These are phyloP conservation scores for Apiospora arundinis DNA, from an alignment of 2,329 filamentous ascomycete species.

Conservation along the genomic window DNA sequence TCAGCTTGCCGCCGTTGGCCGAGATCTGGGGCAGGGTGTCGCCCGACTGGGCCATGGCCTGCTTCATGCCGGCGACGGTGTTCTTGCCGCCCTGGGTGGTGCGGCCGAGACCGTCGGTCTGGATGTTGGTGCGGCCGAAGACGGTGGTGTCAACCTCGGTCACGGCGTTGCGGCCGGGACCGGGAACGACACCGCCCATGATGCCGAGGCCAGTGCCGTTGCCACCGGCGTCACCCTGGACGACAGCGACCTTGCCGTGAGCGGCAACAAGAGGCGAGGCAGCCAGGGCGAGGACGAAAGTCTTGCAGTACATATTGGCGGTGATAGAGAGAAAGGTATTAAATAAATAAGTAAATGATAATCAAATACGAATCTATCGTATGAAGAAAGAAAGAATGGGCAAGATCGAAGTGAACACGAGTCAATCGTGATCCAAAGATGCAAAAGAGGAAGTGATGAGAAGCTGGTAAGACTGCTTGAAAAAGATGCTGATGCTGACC, in stretches of 20 bases:
- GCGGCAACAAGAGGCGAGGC: constrained; percentile 38
- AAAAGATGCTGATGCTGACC: constrained; percentile 18
- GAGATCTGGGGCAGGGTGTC: constrained; percentile 48
- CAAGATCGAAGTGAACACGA: constrained; percentile 10
- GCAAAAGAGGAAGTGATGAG: constrained; percentile 2
- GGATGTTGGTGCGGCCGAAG: constrained; percentile 44
- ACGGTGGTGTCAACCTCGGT: constrained; percentile 54
- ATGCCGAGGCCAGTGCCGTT: constrained; percentile 48
- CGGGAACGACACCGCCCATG: constrained; percentile 47
- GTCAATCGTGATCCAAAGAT: constrained; percentile 22
- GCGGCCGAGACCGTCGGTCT: constrained; percentile 46
- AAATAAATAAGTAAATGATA: constrained; percentile 12
- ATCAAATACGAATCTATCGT: constrained; percentile 22
- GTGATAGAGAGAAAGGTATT: not conserved
- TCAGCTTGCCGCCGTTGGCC: constrained; percentile 39
- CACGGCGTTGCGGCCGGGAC: constrained; percentile 37
- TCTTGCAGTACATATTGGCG: constrained; percentile 29
- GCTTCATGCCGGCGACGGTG: constrained; percentile 39
- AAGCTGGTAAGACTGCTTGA: not conserved
- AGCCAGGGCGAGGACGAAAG: constrained; percentile 32
- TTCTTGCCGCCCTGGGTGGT: constrained; percentile 46
- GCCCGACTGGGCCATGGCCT: constrained; percentile 45
- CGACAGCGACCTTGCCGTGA: constrained; percentile 37
- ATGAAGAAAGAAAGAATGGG: constrained; percentile 17
- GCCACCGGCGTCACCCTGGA: constrained; percentile 43